These are phyloP conservation scores for Sporothrix globosa DNA, from an alignment of 2,329 filamentous ascomycete species.

Conservation along the genomic window DNA sequence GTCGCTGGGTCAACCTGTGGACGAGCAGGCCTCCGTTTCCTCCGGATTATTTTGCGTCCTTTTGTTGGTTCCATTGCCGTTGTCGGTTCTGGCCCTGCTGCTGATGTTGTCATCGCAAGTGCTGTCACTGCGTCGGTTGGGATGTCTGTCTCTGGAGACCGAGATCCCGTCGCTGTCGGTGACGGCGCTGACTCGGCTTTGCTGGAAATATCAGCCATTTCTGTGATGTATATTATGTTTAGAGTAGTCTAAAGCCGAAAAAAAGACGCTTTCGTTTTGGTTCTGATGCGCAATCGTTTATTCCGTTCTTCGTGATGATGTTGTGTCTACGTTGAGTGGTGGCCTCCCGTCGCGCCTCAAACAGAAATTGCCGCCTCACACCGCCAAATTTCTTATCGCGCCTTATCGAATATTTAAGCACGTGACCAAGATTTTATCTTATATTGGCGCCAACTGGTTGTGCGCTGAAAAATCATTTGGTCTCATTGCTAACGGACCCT, in stretches of 20 bases:
- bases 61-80: conserved; percentile 48
- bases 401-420: neutral
- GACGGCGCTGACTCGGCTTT: neutral
- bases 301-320: neutral
- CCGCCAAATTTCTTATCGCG: conserved; percentile 29
- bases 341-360: neutral
- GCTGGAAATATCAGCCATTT: conserved; percentile 15
- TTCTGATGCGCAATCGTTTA: neutral
- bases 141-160: conserved; percentile 15
- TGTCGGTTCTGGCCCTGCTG: neutral
- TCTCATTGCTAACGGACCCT: too few relatives aligned
- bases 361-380: conserved; percentile 28
- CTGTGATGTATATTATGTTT: neutral
- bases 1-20: conserved; percentile 86
- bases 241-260: neutral
- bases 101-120: conserved; percentile 6
- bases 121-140: conserved; percentile 15
- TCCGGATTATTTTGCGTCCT: conserved; percentile 88
- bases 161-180: neutral
- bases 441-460: too few relatives aligned
- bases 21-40: conserved; percentile 85
- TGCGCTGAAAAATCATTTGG: too few relatives aligned
- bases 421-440: neutral
- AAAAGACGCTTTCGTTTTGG: neutral
- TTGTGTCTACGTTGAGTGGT: neutral